Evolutionary conservation across 805 yeast genomes (phyloP).

Genomic region (Candida xyloterini): DNA sequence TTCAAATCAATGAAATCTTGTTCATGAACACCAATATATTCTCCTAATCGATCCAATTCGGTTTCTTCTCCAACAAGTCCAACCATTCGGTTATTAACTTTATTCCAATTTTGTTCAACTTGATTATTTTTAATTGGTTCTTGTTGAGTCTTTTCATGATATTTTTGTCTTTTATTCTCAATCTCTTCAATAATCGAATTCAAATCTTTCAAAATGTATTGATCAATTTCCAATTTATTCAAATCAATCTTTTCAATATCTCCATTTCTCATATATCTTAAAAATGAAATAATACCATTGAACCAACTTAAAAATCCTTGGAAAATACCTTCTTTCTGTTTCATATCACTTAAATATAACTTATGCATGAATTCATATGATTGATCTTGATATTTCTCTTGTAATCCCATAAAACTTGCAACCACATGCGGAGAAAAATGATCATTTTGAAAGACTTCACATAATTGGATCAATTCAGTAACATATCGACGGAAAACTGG

Average conservation of each 20-base stretch:
- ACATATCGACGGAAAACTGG: constrained; percentile 64
- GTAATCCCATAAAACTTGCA: constrained; percentile 58
- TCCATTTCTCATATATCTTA: constrained; percentile 56
- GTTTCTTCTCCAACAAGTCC: constrained; percentile 4
- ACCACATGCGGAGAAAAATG: constrained; percentile 60
- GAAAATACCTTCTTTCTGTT: constrained; percentile 46
- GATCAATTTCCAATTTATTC: constrained; percentile 32
- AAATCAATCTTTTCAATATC: constrained; percentile 46
- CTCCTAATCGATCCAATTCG: constrained; percentile 7
- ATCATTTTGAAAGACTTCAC: constrained; percentile 47
- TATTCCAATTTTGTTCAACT: constrained; percentile 42
- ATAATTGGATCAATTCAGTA: constrained; percentile 58
- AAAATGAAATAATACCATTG: constrained; percentile 56
- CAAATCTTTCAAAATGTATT: constrained; percentile 38
- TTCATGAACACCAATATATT: constrained; percentile 36
- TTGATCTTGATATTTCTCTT: constrained; percentile 69
- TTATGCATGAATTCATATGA: constrained; percentile 76
- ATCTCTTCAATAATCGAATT: constrained; percentile 38
- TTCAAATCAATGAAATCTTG: constrained; percentile 47
- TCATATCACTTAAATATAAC: constrained; percentile 74
- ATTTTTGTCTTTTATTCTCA: constrained; percentile 37
- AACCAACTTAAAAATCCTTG: constrained; percentile 73
- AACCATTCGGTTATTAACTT: constrained; percentile 33
- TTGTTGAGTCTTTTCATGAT: constrained; percentile 30
- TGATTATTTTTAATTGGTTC: constrained; percentile 20